These are phyloP conservation scores for Cunninghamia lanceolata DNA, from an alignment of 75 land plant genomes.

Conservation along the genomic window DNA sequence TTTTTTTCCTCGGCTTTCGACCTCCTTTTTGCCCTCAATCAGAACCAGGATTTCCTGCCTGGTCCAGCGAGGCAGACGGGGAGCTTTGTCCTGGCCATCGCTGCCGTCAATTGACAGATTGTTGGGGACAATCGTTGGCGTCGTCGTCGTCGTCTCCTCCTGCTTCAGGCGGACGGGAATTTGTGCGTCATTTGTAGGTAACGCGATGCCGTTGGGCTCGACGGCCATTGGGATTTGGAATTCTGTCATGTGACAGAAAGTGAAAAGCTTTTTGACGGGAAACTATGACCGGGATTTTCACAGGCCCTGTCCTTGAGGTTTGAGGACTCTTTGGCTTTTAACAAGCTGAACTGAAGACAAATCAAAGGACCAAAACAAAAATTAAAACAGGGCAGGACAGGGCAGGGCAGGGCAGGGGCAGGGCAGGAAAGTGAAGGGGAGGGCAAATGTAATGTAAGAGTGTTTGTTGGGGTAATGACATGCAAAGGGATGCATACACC, in stretches of 20 bases:
- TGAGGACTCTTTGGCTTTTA: neutral
- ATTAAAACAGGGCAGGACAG: neutral
- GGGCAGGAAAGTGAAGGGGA: neutral
- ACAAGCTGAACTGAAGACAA: neutral
- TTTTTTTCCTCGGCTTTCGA: slow-evolving; percentile 40
- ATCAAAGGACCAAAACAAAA: neutral
- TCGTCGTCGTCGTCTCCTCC: neutral
- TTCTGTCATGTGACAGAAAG: slow-evolving; percentile 2
- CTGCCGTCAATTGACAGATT: slow-evolving; percentile 20
- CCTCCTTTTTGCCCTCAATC: slow-evolving; percentile 57
- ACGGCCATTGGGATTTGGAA: slow-evolving; percentile 6
- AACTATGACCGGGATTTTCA: neutral
- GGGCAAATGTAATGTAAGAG: neutral
- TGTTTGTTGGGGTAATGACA: neutral
- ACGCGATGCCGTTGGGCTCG: neutral
- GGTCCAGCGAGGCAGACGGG: slow-evolving; percentile 79
- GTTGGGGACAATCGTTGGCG: slow-evolving; percentile 5
- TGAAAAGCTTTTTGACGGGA: neutral
- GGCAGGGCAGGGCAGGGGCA: neutral
- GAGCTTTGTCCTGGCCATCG: slow-evolving; percentile 18
- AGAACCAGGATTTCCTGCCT: slow-evolving; percentile 76
- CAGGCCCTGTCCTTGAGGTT: neutral
- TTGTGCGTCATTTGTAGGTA: neutral
- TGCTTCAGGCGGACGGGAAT: neutral
- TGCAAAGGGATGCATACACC: neutral